phyloP scores from a whole-genome alignment of 306 rosid genomes.

The Quillaja saponaria region DNA sequence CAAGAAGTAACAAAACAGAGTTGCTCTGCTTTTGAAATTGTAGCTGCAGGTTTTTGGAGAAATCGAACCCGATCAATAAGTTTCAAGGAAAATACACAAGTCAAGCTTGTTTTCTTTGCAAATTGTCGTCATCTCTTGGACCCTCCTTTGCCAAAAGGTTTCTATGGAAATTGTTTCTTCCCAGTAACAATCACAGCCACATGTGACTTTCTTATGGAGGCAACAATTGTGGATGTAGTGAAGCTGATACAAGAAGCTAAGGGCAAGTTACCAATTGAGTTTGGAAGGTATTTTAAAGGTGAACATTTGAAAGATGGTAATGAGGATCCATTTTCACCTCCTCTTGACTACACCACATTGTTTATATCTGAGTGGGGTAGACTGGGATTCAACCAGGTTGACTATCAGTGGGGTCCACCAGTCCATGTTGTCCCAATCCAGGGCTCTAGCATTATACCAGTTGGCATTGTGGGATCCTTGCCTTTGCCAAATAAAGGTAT shows the following conservation, averaged over 20 bases:
- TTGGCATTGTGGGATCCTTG: slow-evolving; percentile 52
- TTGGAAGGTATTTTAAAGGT: slow-evolving; percentile 48
- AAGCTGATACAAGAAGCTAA: slow-evolving; percentile 62
- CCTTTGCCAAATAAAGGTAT: slow-evolving; percentile 54
- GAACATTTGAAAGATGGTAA: slow-evolving; percentile 9
- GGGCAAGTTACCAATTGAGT: slow-evolving; percentile 46
- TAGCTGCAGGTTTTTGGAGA: slow-evolving; percentile 65
- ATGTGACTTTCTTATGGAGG: slow-evolving; percentile 22
- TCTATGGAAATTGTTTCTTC: slow-evolving; percentile 87
- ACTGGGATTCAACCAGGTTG: slow-evolving; percentile 71
- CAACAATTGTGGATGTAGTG: slow-evolving; percentile 42
- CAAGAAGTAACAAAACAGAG: slow-evolving; percentile 38
- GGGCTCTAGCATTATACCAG: slow-evolving; percentile 56
- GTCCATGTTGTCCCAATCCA: slow-evolving; percentile 62
- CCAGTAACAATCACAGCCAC: slow-evolving; percentile 50
- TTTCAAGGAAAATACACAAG: slow-evolving; percentile 1
- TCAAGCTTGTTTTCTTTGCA: slow-evolving; percentile 65
- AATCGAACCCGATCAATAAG: slow-evolving; percentile 53
- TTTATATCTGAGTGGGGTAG: slow-evolving; percentile 79
- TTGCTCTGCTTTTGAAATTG: slow-evolving; percentile 69
- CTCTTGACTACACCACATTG: slow-evolving; percentile 49
- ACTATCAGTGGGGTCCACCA: slow-evolving; percentile 71
- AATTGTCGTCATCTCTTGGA: slow-evolving; percentile 65
- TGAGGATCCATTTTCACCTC: slow-evolving; percentile 64
- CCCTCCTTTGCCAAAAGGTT: slow-evolving; percentile 71